Percentiles rank a stretch among this genome's conserved stretches.
phyloP scores from a whole-genome alignment of 2,329 filamentous ascomycete genomes.

The Cercospora sp. region DNA sequence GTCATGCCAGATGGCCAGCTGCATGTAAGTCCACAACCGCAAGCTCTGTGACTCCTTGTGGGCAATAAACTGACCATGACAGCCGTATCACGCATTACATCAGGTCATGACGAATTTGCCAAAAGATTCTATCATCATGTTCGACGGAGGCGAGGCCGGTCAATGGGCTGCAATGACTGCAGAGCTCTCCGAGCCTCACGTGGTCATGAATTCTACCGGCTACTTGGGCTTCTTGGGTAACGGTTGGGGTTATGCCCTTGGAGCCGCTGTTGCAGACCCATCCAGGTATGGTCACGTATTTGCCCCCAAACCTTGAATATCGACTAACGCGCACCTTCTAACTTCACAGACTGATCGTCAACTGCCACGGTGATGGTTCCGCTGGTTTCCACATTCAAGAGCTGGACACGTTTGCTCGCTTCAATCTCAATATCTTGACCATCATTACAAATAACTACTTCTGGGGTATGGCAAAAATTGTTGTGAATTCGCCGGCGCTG shows the following conservation, averaged over 20 bases:
- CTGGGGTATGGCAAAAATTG: conserved; percentile 34
- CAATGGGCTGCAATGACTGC: conserved; percentile 41
- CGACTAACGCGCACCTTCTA: not conserved
- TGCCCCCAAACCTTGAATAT: not conserved
- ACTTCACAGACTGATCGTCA: conserved; percentile 40
- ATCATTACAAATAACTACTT: conserved; percentile 48
- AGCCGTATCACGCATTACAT: conserved; percentile 48
- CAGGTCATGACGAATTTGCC: conserved; percentile 42
- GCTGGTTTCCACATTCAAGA: conserved; percentile 51
- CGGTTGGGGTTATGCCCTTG: conserved; percentile 50
- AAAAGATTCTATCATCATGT: conserved; percentile 40
- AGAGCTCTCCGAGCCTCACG: conserved; percentile 32
- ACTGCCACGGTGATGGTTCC: conserved; percentile 49
- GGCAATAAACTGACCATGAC: conserved; percentile 19
- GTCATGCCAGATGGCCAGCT: conserved; percentile 37
- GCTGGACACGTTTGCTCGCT: conserved; percentile 48
- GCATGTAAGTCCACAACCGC: not conserved
- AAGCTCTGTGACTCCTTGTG: not conserved
- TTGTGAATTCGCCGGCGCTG: not conserved
- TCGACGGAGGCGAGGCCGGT: conserved; percentile 46
- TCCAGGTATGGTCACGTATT: conserved; percentile 5
- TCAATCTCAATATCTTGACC: conserved; percentile 45
- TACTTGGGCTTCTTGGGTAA: conserved; percentile 51
- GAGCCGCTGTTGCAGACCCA: conserved; percentile 46
- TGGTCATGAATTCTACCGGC: conserved; percentile 37